Base-by-base conservation (phyloP, 768 basidiomycete species). In the Pulveroboletus sp. region DNA sequence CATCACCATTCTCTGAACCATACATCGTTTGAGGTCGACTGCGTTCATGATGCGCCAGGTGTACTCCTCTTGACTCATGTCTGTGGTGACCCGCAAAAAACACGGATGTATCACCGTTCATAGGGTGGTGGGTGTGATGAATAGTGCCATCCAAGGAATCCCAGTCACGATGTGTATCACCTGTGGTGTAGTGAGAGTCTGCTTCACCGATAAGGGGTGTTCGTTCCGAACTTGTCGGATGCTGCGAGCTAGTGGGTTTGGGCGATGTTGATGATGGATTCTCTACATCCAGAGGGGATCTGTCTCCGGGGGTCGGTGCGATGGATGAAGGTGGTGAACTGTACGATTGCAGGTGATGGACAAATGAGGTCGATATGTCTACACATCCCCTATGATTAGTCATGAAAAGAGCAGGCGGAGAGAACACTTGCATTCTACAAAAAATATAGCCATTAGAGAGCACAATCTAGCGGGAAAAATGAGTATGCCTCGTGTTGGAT, bases 291-390 rank as follows among this genome's bases (percentile, higher is more conserved):
- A 40, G 24, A 42, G 49, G 50, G 17, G 57, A 65, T 42, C 57
- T 59, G 49, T 48, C 46, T 42, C 57, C 13, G 47, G 60, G 39
- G 56, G 69, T 73, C n/a, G 61, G 43, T 9, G 45, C 45, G 17
- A 68, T 68, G 12, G 79, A 72, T 20, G 76, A 52, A 6, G 76
- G 67, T 4, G 76, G 74, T 2, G 85, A 86, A 1, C 78, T 68
- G 47, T 81, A 77, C 2, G 81, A 79, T 1, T 88, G 82, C 0
- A 91, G 75, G 45, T 73, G 75, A 45, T 90, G 82, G 12, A 90
- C 90, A 56, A 81, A 90, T 3, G 84, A 76, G 0, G 85, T 88
- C 17, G 88, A 90, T 38, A 80, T 65, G 58, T 88, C 90, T 91
- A 57, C n/a, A 36, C 12, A 29, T 13, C 21, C 23, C 4, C 3